These are phyloP conservation scores for Ophiocordyceps camponoti-rufipedis DNA, from an alignment of 2,329 filamentous ascomycete genomes.

Conservation along the genomic window DNA sequence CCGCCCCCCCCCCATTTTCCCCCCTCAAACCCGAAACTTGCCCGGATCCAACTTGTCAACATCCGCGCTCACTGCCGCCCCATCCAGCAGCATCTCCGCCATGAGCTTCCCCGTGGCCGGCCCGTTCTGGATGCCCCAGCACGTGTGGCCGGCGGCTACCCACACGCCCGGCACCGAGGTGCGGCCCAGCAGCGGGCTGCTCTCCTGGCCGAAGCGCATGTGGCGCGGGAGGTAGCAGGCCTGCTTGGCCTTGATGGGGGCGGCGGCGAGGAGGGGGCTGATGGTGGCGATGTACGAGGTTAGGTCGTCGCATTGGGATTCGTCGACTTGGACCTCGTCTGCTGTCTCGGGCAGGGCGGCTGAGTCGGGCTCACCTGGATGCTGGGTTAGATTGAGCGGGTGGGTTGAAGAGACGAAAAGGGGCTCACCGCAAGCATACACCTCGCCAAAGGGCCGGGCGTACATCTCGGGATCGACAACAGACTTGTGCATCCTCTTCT, in stretches of 20 bases:
- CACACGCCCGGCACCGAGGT: conserved; percentile 58
- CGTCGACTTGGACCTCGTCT: conserved; percentile 59
- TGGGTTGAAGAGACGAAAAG: not conserved
- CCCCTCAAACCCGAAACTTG: conserved; percentile 32
- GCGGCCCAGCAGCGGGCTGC: conserved; percentile 57
- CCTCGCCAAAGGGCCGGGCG: conserved; percentile 68
- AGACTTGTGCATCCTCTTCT: conserved; percentile 35
- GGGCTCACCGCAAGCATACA: conserved; percentile 68
- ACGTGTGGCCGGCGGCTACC: conserved; percentile 81
- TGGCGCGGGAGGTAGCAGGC: conserved; percentile 88
- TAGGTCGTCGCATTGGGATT: conserved; percentile 65
- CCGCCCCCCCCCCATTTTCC: no score
- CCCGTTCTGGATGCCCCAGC: conserved; percentile 96
- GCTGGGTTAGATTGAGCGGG: not conserved
- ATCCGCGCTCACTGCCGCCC: conserved; percentile 47
- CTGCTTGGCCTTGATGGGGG: conserved; percentile 57
- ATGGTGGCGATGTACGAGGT: conserved; percentile 57
- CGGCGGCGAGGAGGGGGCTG: conserved; percentile 44
- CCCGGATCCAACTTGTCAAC: conserved; percentile 49
- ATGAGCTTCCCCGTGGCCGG: conserved; percentile 72
- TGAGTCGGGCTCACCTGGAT: conserved; percentile 55
- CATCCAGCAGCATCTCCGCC: conserved; percentile 63
- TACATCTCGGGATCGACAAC: conserved; percentile 79
- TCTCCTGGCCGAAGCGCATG: conserved; percentile 37
- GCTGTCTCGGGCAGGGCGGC: conserved; percentile 55